A percentile compares a stretch with the other conserved stretches of the same genome.
These are phyloP conservation scores for Fusarium devonianum DNA, from an alignment of 2,329 filamentous ascomycete species.

Conservation along the genomic window DNA sequence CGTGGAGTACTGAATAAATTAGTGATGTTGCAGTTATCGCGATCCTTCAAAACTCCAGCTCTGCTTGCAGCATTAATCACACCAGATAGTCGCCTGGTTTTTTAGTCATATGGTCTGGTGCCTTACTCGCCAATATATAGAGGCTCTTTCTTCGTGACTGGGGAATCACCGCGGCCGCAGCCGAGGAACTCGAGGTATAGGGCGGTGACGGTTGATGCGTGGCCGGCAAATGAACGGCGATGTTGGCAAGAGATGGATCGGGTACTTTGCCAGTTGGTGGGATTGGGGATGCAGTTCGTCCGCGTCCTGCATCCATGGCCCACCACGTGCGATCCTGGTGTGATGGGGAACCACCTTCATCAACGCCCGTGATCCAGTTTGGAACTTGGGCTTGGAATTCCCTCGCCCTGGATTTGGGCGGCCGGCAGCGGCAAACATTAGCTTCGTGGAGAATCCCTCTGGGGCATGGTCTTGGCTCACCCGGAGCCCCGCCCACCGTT, in stretches of 20 bases:
- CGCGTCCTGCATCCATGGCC: constrained; percentile 36
- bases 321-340: constrained; percentile 39
- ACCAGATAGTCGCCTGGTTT: constrained; percentile 11
- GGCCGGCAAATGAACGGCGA: no score
- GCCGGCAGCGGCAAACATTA: constrained; percentile 14
- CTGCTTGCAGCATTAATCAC: constrained; percentile 5
- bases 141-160: no score
- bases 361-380: no score
- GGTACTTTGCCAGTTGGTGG: constrained; percentile 29
- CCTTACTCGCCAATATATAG: no score
- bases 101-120: no score
- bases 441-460: constrained; percentile 28
- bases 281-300: constrained; percentile 38
- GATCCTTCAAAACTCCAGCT: constrained; percentile 3
- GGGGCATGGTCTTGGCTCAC: constrained; percentile 14
- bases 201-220: no score
- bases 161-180: no score
- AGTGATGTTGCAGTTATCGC: constrained; percentile 1
- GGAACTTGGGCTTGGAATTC: not conserved
- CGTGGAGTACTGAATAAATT: constrained; percentile 5
- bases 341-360: constrained; percentile 9
- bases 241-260: constrained; percentile 9
- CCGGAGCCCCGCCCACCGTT: constrained; percentile 5
- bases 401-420: constrained; percentile 11
- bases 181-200: no score